phyloP scores from a whole-genome alignment of 2,329 filamentous ascomycete species.

The Shiraia sp. region DNA sequence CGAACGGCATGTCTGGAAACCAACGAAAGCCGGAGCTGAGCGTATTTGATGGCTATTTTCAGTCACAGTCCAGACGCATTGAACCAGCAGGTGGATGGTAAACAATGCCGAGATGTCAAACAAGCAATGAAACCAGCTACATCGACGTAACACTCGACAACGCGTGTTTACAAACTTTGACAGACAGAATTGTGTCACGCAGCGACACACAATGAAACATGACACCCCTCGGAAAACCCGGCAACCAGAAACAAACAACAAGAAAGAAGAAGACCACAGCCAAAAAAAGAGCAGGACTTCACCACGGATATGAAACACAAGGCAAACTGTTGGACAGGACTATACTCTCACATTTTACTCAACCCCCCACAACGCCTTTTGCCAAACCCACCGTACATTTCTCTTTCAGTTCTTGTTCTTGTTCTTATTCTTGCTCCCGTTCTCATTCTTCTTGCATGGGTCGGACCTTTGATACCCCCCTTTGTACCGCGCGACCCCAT shows the following conservation, averaged over 20 bases:
- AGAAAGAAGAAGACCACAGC: no score
- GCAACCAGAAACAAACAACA: not conserved
- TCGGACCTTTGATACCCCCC: slow-evolving; percentile 39
- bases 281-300: no score
- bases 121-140: slow-evolving; percentile 4
- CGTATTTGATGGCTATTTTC: slow-evolving; percentile 43
- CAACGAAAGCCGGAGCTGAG: slow-evolving; percentile 36
- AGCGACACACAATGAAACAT: slow-evolving; percentile 7
- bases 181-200: not conserved
- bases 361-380: no score
- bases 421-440: not conserved
- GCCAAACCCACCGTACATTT: not conserved
- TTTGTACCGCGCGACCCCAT: slow-evolving; percentile 13
- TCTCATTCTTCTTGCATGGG: slow-evolving; percentile 16
- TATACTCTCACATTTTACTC: no score
- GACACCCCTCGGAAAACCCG: slow-evolving; percentile 2
- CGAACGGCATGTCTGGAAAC: slow-evolving; percentile 2
- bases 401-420: not conserved
- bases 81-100: slow-evolving; percentile 28
- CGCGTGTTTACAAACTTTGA: slow-evolving; percentile 2
- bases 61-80: slow-evolving; percentile 32
- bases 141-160: slow-evolving; percentile 16
- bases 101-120: slow-evolving; percentile 1
- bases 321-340: no score
- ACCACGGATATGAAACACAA: no score